Conservation (phyloP, 2,329 filamentous ascomycete species). For the Exophiala spinifera region DNA sequence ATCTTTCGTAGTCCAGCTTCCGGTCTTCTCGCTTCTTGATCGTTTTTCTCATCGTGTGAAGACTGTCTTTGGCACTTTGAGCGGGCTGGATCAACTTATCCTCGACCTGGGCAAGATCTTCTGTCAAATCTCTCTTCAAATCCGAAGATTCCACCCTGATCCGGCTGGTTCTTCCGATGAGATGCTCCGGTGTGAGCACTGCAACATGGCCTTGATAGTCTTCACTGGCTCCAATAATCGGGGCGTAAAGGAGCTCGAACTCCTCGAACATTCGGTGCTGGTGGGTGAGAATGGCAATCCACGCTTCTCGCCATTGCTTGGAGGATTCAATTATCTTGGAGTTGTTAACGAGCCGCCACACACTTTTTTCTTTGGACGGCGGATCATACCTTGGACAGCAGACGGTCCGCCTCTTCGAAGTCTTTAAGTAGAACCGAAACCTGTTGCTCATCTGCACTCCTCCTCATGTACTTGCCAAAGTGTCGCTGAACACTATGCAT, state of each 20-base stretch:
- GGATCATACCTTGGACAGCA: conserved; percentile 65
- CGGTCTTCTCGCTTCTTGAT: conserved; percentile 84
- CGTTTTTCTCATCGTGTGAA: conserved; percentile 72
- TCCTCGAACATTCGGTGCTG: conserved; percentile 66
- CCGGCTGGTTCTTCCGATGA: conserved; percentile 62
- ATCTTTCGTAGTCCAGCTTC: conserved; percentile 77
- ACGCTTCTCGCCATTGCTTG: conserved; percentile 73
- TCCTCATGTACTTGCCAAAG: conserved; percentile 68
- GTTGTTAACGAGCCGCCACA: conserved; percentile 11
- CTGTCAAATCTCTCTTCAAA: conserved; percentile 66
- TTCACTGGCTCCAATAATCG: conserved; percentile 65
- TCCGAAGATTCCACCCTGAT: conserved; percentile 68
- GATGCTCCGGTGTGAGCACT: conserved; percentile 59
- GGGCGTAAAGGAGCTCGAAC: conserved; percentile 71
- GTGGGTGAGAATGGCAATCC: conserved; percentile 67
- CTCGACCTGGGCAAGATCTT: conserved; percentile 70
- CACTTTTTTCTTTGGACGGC: not conserved
- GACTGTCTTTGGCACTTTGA: conserved; percentile 63
- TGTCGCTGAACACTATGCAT: conserved; percentile 73
- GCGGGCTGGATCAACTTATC: conserved; percentile 66
- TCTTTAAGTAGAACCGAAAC: conserved; percentile 72
- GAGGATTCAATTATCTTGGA: conserved; percentile 70
- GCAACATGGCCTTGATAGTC: conserved; percentile 56
- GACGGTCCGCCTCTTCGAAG: conserved; percentile 74
- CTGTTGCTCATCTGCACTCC: conserved; percentile 72